These are phyloP conservation scores for Backusella sp. DNA, from an alignment of 192 early-diverging fungal genomes.

Conservation along the genomic window DNA sequence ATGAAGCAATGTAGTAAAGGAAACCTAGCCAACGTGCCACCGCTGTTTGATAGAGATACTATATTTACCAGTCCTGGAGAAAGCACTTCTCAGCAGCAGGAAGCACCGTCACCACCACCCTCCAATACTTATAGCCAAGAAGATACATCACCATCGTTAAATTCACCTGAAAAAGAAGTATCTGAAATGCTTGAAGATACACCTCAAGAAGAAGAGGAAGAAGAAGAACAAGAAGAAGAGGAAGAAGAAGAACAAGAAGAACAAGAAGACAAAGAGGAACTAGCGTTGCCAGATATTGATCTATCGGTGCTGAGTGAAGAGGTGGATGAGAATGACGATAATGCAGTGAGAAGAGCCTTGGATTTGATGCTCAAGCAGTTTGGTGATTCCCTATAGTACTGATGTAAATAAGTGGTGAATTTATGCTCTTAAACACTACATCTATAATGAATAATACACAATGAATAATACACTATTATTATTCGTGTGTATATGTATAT, in stretches of 20 bases:
- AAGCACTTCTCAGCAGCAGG: neutral
- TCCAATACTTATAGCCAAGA: neutral
- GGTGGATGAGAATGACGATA: slow-evolving; percentile 6
- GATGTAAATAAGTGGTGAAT: neutral
- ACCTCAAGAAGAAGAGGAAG: too few relatives aligned
- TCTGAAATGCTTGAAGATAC: too few relatives aligned
- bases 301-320: neutral
- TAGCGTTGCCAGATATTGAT: neutral
- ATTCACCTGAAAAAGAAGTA: too few relatives aligned
- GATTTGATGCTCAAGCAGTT: slow-evolving; percentile 12
- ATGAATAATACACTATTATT: neutral
- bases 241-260: neutral
- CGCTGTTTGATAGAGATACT: neutral
- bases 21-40: neutral
- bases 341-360: slow-evolving; percentile 7
- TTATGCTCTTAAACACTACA: too few relatives aligned
- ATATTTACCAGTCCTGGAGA: neutral
- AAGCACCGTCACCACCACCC: neutral
- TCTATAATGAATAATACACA: too few relatives aligned
- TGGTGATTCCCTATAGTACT: neutral
- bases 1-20: neutral
- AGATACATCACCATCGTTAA: too few relatives aligned
- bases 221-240: neutral
- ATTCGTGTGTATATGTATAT: neutral
- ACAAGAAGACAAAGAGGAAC: neutral